Evolutionary conservation across 805 yeast species (phyloP).

Genomic region (Barnettozyma wickerhamii): DNA sequence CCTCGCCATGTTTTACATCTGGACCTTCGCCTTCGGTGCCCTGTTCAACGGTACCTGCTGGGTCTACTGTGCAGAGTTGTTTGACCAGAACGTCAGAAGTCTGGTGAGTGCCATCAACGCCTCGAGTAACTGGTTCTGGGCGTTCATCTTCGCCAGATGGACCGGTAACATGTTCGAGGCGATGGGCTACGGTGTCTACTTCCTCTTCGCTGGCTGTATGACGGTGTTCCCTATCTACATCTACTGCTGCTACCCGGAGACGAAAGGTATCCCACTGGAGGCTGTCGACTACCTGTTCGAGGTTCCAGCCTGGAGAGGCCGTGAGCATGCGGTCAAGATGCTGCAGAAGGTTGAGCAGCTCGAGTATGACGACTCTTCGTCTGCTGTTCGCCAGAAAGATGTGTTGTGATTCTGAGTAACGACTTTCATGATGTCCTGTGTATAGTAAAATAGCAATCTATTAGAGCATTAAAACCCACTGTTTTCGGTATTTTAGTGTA

Average conservation of each 20-base stretch:
- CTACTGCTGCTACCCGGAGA: slow-evolving; percentile 41
- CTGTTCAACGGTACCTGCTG: slow-evolving; percentile 18
- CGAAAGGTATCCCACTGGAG: slow-evolving; percentile 41
- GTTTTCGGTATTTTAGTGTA: too few species aligned
- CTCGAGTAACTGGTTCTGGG: slow-evolving; percentile 18
- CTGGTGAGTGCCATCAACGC: slow-evolving; percentile 13
- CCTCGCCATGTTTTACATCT: slow-evolving; percentile 16
- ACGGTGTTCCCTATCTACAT: slow-evolving; percentile 19
- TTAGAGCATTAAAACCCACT: too few species aligned
- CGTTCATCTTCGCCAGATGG: slow-evolving; percentile 16
- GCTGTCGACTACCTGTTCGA: slow-evolving; percentile 32
- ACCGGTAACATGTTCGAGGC: slow-evolving; percentile 16
- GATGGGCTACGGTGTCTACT: slow-evolving; percentile 16
- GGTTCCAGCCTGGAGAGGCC: slow-evolving; percentile 14
- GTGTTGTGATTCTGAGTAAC: neutral
- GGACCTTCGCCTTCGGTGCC: slow-evolving; percentile 18
- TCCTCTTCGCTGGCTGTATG: slow-evolving; percentile 22
- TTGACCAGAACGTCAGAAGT: slow-evolving; percentile 13
- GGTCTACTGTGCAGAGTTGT: slow-evolving; percentile 19
- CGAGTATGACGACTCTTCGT: neutral
- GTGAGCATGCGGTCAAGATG: slow-evolving; percentile 1
- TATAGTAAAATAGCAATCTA: too few species aligned
- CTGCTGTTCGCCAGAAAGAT: neutral
- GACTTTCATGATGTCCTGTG: neutral
- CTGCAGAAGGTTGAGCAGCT: neutral